Conservation (phyloP, 139 green algal species). For the Mesotaenium endlicherianum region DNA sequence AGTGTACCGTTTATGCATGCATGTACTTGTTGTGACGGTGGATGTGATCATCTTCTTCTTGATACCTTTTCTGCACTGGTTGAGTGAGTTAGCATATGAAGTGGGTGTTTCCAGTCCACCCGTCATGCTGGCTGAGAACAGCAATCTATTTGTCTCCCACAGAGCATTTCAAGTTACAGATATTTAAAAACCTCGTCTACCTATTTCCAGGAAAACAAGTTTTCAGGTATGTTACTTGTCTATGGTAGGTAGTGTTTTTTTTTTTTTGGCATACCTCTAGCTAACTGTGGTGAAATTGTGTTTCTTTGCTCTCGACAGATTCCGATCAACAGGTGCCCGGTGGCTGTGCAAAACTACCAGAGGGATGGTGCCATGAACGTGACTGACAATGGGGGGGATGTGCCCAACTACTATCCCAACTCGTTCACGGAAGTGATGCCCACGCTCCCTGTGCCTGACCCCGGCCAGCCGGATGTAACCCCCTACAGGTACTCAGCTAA, state of each 20-base stretch:
- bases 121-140: too few species aligned
- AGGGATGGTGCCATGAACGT: slow-evolving; percentile 5
- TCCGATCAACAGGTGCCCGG: slow-evolving; percentile 8
- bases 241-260: too few species aligned
- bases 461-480: neutral
- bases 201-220: too few species aligned
- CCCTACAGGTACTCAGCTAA: slow-evolving; percentile 15
- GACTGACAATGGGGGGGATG: neutral
- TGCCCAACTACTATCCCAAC: slow-evolving; percentile 14
- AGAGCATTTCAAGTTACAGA: too few species aligned
- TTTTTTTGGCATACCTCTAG: too few species aligned
- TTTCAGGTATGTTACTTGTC: too few species aligned
- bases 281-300: too few species aligned
- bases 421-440: neutral
- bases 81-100: neutral
- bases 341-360: neutral
- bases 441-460: neutral
- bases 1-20: neutral
- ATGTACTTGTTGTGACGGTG: too few species aligned
- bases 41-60: neutral
- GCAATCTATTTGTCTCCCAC: too few species aligned
- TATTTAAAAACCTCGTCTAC: too few species aligned
- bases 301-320: too few species aligned
- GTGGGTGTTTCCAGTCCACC: too few species aligned
- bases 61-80: neutral